Evolutionary conservation across 495 filamentous ascomycete genomes (phyloP).

Genomic region (Daldinia vernicosa): DNA sequence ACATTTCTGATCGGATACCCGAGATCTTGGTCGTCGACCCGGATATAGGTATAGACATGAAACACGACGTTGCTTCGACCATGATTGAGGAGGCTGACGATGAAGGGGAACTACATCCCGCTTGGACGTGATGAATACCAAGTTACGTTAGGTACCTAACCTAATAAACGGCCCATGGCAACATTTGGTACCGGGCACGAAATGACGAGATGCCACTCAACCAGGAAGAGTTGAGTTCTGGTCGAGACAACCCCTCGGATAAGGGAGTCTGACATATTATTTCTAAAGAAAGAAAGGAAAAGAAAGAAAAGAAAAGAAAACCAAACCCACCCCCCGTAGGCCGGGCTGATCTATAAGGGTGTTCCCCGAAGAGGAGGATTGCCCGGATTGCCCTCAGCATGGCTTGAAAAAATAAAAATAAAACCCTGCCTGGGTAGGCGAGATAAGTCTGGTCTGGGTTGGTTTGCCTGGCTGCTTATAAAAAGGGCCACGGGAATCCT

Average conservation of each 20-base stretch:
- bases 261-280: slow-evolving; percentile 22
- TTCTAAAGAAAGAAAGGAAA: slow-evolving; percentile 10
- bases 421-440: neutral
- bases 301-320: neutral
- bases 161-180: slow-evolving; percentile 9
- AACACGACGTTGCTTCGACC: slow-evolving; percentile 32
- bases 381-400: slow-evolving; percentile 20
- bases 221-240: slow-evolving; percentile 27
- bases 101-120: slow-evolving; percentile 1
- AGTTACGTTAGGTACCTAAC: neutral
- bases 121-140: slow-evolving; percentile 15
- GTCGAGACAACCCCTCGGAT: slow-evolving; percentile 36
- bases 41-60: slow-evolving; percentile 13
- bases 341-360: neutral
- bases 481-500: slow-evolving; percentile 25
- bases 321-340: slow-evolving; percentile 3
- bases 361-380: slow-evolving; percentile 6
- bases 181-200: slow-evolving; percentile 20
- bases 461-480: slow-evolving; percentile 23
- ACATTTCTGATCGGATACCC: neutral
- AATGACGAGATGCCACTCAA: slow-evolving; percentile 29
- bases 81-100: slow-evolving; percentile 12
- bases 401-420: neutral
- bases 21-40: neutral
- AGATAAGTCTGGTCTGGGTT: slow-evolving; percentile 2